Base-by-base conservation (phyloP, 345 rosid species). In the Dimocarpus longan region DNA sequence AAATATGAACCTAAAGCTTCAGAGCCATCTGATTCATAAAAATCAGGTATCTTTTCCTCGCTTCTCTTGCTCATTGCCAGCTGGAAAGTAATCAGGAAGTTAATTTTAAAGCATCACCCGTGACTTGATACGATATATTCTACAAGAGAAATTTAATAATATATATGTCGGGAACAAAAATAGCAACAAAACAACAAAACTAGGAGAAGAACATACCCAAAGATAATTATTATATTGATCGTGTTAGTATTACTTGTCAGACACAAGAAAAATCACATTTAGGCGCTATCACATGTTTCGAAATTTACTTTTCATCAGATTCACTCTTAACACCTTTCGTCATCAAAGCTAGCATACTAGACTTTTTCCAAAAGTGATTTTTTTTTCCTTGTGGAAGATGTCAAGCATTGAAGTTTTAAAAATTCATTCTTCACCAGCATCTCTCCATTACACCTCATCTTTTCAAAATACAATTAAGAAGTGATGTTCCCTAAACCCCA, bases 1-100 rank as follows among this genome's bases (percentile, higher is more conserved):
- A 96, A 88, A 83, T 79, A 91, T 40, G 95, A 94, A 79, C 99
- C 98, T 75, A 96, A 82, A 75, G 90, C 81, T 88, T 96, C 99
- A 70, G 89, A 85, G 50, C 99, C 98, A 76, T 92, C 97, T 73
- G 94, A 80, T 83, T 91, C 98, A 82, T 89, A 94, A 48, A 87
- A 52, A 67, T 80, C 79, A 73, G 93, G 80, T 74, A 80, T 66
- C 59, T 79, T 90, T 71, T 84, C 91, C 82, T 83, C 91, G 2
- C 86, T 84, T 43, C 87, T 89, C 86, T 85, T 94, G 88, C 87
- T 89, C 83, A 83, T 83, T 79, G 89, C 89, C 46, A 94, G 88
- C 98, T 94, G 87, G 89, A 75, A 73, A 77, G 74, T n/a, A n/a
- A 80, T 78, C 57, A 79, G 62, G 40, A 32, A 73, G 69, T 75